Base-by-base conservation (phyloP, 2,329 filamentous ascomycete species). In the Fusarium nygamai region DNA sequence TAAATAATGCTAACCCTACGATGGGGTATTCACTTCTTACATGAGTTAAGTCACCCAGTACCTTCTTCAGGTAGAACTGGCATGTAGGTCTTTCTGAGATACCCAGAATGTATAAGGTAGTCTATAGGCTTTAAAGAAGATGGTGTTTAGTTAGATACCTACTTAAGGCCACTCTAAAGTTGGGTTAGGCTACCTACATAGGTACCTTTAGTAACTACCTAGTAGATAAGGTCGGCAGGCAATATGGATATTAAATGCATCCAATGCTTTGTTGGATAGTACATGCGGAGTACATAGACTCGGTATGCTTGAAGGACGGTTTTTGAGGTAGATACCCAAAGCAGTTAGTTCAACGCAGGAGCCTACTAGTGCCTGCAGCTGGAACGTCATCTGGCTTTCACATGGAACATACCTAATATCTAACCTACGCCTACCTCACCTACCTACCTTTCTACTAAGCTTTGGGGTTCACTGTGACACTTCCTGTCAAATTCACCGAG, bases 311-410 rank as follows among this genome's bases (percentile, higher is more conserved):
- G 27, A 54, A 54, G 38, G 14, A 17, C 19, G 14, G 24, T 17
- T 27, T 27, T 29, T 29, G 13, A 44, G 19, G 24, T 27, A 29
- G 10, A 19, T 29, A 41, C 44, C 47, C 19, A 41, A 64, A 44
- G 17, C 31, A 48, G 62, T 61, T 64, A 63, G 62, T 61, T 63
- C 61, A 63, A 64, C 54, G 41, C 54, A 41, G 43, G 43, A 39
- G 19, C 47, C 36, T 38, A 47, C 50, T 44, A 38, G 34, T 34
- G 41, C 16, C 27, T 34, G 39, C 14, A 62, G 41, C 27, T 63
- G 62, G 44, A 46, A 75, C 73, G 73, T 74, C 73, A 76, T 72
- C 41, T 60, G 31, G 57, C 63, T 74, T 65, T 75, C 74, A 76
- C 69, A 76, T 77, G 61, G 62, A 71, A 67, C 60, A 43, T 61